Percentiles rank a stretch among this genome's conserved stretches.
Evolutionary conservation across 495 filamentous ascomycete genomes (phyloP).

Genomic region (Penicillium macrosclerotiorum): DNA sequence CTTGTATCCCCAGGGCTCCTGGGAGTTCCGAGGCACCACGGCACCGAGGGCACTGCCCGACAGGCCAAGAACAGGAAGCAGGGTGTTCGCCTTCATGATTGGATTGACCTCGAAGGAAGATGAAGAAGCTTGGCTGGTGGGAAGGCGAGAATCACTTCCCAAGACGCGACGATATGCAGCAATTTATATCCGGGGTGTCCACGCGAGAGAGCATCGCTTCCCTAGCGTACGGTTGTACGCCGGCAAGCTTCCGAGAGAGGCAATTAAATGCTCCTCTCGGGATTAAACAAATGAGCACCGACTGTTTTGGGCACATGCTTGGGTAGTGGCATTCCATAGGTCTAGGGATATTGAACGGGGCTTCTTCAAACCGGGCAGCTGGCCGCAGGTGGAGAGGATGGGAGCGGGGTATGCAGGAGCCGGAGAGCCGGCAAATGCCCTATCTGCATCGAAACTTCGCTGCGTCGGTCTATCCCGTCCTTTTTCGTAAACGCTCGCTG

Average conservation of each 20-base stretch:
- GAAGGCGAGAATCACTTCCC: constrained; percentile 14
- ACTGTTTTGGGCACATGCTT: constrained; percentile 4
- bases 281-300: constrained; percentile 2
- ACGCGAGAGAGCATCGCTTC: too few relatives aligned
- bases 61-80: constrained; percentile 22
- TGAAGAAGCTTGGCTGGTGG: neutral
- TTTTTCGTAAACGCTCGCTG: too few relatives aligned
- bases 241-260: neutral
- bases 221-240: neutral
- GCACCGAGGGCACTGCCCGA: constrained; percentile 23
- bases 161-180: neutral
- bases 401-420: neutral
- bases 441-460: neutral
- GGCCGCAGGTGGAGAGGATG: too few relatives aligned
- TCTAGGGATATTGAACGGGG: neutral
- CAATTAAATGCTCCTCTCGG: neutral
- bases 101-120: neutral
- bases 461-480: too few relatives aligned
- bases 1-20: constrained; percentile 24
- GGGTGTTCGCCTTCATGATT: constrained; percentile 25
- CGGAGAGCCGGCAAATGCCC: neutral
- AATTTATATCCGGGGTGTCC: too few relatives aligned
- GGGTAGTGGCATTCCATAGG: constrained; percentile 3
- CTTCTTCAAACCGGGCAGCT: constrained; percentile 1
- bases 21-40: constrained; percentile 7